These are phyloP conservation scores for Millerago galiae DNA, from an alignment of 805 yeast genomes.

Conservation along the genomic window DNA sequence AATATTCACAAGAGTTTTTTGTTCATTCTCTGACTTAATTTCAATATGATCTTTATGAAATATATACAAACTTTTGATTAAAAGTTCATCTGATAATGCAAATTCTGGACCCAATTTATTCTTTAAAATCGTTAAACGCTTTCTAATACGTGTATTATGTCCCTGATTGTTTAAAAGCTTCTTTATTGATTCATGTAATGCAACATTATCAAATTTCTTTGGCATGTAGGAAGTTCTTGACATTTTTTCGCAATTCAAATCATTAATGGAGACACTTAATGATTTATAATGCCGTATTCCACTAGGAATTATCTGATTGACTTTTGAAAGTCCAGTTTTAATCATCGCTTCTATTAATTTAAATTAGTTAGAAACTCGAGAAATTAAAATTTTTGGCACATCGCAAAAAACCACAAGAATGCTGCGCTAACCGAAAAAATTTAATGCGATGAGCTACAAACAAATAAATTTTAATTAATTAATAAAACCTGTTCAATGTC, in stretches of 20 bases:
- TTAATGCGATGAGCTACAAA: slow-evolving; percentile 2
- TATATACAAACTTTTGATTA: slow-evolving; percentile 8
- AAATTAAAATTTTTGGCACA: not conserved
- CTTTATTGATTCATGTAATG: slow-evolving; percentile 1
- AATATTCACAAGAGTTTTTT: not conserved
- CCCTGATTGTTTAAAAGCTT: not conserved
- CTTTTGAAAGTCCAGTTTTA: not conserved
- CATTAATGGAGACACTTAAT: not conserved
- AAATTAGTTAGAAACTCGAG: not conserved
- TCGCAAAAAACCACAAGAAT: not conserved
- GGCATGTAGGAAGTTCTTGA: not conserved
- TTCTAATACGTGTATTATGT: not conserved
- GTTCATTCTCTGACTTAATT: not conserved
- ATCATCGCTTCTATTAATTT: too few species aligned
- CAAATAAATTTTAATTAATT: not conserved
- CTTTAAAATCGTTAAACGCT: slow-evolving; percentile 1
- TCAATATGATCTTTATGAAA: slow-evolving; percentile 5
- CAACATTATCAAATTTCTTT: not conserved
- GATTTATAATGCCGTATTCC: slow-evolving; percentile 6
- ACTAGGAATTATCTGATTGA: too few species aligned
- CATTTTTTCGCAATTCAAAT: slow-evolving; percentile 1
- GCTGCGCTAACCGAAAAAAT: not conserved
- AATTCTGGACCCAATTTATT: slow-evolving; percentile 1
- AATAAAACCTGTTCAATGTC: not conserved
- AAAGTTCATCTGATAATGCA: slow-evolving; percentile 11